A percentile compares a stretch with the other conserved stretches of the same genome.
Conservation (phyloP, 208 protist species). For the Trypanosoma theileri region DNA sequence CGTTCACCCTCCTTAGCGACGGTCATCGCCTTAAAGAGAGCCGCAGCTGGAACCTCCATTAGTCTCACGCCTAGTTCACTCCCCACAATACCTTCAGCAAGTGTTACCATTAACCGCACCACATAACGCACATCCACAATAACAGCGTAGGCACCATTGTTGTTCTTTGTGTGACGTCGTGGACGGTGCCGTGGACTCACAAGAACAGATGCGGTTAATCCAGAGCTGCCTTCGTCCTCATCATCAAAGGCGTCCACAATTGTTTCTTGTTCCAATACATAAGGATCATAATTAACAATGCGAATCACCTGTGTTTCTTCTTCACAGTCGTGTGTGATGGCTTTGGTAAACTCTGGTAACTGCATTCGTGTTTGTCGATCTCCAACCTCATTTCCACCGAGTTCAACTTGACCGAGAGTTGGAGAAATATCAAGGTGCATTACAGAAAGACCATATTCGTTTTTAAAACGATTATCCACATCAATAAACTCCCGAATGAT, state of each 20-base stretch:
- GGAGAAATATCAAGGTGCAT: constrained; percentile 82
- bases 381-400: constrained; percentile 83
- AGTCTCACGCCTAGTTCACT: constrained; percentile 64
- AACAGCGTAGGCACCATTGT: constrained; percentile 80
- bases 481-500: constrained; percentile 88
- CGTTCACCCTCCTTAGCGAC: constrained; percentile 63
- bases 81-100: constrained; percentile 74
- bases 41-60: constrained; percentile 71
- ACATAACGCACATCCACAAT: constrained; percentile 85
- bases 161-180: constrained; percentile 42
- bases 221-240: constrained; percentile 59
- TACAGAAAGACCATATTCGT: constrained; percentile 76
- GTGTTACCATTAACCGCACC: constrained; percentile 86
- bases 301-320: constrained; percentile 68
- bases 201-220: constrained; percentile 64
- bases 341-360: constrained; percentile 74
- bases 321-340: constrained; percentile 80
- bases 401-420: constrained; percentile 82
- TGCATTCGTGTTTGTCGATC: constrained; percentile 84
- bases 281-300: constrained; percentile 90
- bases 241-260: constrained; percentile 80
- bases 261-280: constrained; percentile 86
- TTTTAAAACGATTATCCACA: constrained; percentile 88
- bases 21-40: constrained; percentile 87
- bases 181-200: constrained; percentile 34